These are phyloP conservation scores for Mycosarcoma maydis DNA, from an alignment of 1,284 basidiomycete species.

Conservation along the genomic window DNA sequence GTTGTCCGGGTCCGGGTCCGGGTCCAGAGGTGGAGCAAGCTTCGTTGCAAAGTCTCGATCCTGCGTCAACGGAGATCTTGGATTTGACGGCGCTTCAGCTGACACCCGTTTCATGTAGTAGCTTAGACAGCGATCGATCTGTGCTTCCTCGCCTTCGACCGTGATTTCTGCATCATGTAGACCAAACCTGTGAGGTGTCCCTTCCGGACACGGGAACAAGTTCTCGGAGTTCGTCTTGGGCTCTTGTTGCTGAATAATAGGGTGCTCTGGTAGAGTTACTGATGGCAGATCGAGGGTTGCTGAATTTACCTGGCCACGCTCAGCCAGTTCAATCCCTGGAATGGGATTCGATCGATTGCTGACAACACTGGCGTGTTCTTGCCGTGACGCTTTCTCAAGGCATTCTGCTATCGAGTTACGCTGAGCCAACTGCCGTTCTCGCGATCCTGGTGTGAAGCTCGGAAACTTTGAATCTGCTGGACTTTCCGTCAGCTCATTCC, in stretches of 20 bases:
- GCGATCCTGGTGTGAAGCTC: neutral
- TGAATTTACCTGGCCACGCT: too few species aligned
- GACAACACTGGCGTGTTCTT: neutral
- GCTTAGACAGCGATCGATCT: conserved; percentile 44
- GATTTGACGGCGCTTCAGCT: neutral
- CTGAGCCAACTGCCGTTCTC: neutral
- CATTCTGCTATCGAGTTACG: neutral
- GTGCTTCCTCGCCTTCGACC: conserved; percentile 10
- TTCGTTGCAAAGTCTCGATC: neutral
- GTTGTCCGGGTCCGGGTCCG: neutral
- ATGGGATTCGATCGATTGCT: too few species aligned
- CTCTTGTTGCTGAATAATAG: neutral
- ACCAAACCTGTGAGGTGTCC: too few species aligned
- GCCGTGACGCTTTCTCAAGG: neutral
- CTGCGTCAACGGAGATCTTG: neutral
- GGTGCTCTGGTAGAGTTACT: neutral
- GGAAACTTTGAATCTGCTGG: neutral
- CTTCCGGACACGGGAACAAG: too few species aligned
- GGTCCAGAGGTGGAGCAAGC: neutral
- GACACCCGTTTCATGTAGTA: conserved; percentile 31
- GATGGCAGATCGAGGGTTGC: too few species aligned
- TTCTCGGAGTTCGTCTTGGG: too few species aligned
- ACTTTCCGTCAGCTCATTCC: neutral
- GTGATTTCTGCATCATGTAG: conserved; percentile 6
- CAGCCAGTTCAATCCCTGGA: too few species aligned